Conservation (phyloP, 768 basidiomycete species). For the Chalciporus piperatus region DNA sequence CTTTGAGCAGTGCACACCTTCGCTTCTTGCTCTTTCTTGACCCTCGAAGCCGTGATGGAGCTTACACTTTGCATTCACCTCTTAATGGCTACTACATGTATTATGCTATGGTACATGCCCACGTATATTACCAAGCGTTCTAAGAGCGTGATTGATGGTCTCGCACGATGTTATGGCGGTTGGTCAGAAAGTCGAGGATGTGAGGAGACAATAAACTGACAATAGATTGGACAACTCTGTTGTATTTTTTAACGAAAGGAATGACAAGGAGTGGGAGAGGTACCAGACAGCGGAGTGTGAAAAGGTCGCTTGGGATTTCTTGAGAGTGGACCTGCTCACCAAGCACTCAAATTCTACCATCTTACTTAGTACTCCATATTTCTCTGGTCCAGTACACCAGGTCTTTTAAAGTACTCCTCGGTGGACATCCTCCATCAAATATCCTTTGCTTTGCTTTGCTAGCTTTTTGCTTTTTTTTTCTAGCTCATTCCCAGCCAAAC, state of each 20-base stretch:
- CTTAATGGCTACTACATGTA: slow-evolving; percentile 20
- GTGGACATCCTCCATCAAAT: slow-evolving; percentile 32
- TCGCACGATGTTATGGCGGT: too few relatives aligned
- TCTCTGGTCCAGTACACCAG: slow-evolving; percentile 36
- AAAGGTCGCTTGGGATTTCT: slow-evolving; percentile 29
- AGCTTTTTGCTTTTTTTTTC: slow-evolving; percentile 13
- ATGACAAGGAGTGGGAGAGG: slow-evolving; percentile 4
- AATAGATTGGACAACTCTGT: background rate
- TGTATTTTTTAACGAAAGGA: slow-evolving; percentile 23
- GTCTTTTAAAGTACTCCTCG: slow-evolving; percentile 28
- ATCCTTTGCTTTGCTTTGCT: slow-evolving; percentile 30
- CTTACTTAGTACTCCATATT: slow-evolving; percentile 39
- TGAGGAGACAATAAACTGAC: too few relatives aligned
- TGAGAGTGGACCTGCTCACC: slow-evolving; percentile 28
- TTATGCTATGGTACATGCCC: slow-evolving; percentile 8
- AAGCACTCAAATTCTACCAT: slow-evolving; percentile 33
- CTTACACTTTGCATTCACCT: background rate
- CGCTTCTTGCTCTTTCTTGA: slow-evolving; percentile 11
- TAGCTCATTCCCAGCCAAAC: slow-evolving; percentile 26
- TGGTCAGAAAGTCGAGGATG: too few relatives aligned
- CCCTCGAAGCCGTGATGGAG: slow-evolving; percentile 4
- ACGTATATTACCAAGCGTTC: slow-evolving; percentile 16
- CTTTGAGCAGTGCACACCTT: slow-evolving; percentile 12
- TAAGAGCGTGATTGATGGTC: background rate
- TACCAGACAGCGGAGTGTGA: slow-evolving; percentile 32